Evolutionary conservation across 75 land plant genomes (phyloP).

Genomic region (Adiantum capillusveneris): DNA sequence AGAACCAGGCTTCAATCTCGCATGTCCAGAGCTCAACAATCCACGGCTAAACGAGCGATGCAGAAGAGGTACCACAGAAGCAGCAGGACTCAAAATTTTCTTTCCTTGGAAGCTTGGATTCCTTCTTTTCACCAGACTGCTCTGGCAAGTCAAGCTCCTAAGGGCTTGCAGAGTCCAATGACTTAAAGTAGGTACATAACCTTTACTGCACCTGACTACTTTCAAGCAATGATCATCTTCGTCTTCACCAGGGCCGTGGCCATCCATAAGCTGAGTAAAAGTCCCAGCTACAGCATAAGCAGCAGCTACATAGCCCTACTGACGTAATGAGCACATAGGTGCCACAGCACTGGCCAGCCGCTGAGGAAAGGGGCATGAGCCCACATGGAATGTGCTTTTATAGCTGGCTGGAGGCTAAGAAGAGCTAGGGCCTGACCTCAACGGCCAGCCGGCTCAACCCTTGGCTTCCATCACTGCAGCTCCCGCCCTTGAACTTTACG

Average conservation of each 20-base stretch:
- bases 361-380: no score
- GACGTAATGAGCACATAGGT: no score
- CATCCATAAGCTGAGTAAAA: neutral
- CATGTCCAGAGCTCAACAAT: neutral
- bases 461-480: no score
- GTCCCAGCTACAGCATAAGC: no score
- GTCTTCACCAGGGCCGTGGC: neutral
- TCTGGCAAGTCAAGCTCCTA: conserved; percentile 5
- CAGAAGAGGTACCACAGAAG: neutral
- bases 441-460: no score
- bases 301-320: no score
- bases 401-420: no score
- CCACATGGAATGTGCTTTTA: no score
- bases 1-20: neutral
- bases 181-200: neutral
- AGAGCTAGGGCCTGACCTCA: no score
- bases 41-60: conserved; percentile 1
- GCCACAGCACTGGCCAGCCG: no score
- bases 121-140: neutral
- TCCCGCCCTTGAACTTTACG: no score
- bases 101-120: neutral
- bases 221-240: neutral
- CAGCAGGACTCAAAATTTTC: neutral
- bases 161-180: neutral
- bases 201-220: neutral